Evolutionary conservation across 192 early-diverging fungal genomes (phyloP).

Genomic region (Linnemannia elongata): DNA sequence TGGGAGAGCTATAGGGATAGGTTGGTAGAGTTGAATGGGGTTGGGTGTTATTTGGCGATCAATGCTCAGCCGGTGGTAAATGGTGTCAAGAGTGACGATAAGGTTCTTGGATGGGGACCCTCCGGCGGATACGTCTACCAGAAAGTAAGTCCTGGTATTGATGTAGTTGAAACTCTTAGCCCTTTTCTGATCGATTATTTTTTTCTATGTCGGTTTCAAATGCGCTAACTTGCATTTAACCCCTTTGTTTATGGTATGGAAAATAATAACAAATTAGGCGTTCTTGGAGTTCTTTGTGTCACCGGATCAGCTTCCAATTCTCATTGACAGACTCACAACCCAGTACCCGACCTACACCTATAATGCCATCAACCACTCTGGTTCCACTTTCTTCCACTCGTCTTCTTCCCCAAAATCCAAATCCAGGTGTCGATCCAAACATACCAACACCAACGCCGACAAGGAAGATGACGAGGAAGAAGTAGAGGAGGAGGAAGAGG

Average conservation of each 20-base stretch:
- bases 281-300: constrained; percentile 96
- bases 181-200: no score
- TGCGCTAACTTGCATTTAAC: constrained; percentile 78
- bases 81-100: constrained; percentile 79
- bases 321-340: constrained; percentile 75
- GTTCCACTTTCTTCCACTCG: neutral
- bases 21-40: constrained; percentile 76
- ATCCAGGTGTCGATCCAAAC: constrained; percentile 63
- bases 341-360: constrained; percentile 80
- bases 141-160: constrained; percentile 61
- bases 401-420: neutral
- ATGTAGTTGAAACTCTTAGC: neutral
- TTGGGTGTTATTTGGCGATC: constrained; percentile 89
- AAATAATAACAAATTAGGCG: constrained; percentile 63
- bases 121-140: constrained; percentile 95
- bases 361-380: constrained; percentile 80
- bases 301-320: constrained; percentile 68
- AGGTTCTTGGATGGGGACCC: constrained; percentile 92
- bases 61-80: constrained; percentile 96
- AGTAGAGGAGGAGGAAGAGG: constrained; percentile 70
- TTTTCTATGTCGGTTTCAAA: neutral
- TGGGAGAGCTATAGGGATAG: constrained; percentile 12
- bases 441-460: neutral
- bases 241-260: constrained; percentile 65
- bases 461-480: constrained; percentile 71